Evolutionary conservation across 352 stramenopile genomes (phyloP), one percentile per base, ranked within the genome.

Genomic region (Phytophthora cactorum): DNA sequence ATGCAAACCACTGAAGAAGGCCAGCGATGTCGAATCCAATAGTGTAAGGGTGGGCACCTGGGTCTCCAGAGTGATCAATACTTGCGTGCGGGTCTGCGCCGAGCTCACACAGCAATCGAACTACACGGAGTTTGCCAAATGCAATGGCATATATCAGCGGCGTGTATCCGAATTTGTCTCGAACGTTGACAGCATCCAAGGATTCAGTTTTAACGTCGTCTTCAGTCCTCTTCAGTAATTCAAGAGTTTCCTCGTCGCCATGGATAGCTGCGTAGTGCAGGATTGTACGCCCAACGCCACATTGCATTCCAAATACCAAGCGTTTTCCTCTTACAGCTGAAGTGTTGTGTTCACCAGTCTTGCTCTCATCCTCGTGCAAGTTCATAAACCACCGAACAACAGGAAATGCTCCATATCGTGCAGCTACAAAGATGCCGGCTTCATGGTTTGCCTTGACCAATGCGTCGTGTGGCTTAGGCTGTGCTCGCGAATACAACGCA

Each of bases 61-160:
- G 55, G 17, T 87, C 78, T 9, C 44, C 63, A 5, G 79, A 82
- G 67, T 89, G 80, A 22, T 89, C 67, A 25, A 91, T 59, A 31
- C 38, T 67, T 22, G 72, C 17, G 15, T 70, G 65, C 0, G 64
- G 44, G 59, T 85, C 73, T 2, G 80, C 73, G 15, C 79, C 81
- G 38, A 72, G 46, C 1, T 77, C 29, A 15, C 72, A 54, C 3
- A 91, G 56, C 8, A 69, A 52, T 17, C 78, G 52, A 34, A 82
- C 63, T 9, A 68, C 47, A 11, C 51, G 57, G 1, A 91, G 22
- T 58, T 60, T 66, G 7, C 82, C 79, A 50, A 88, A 89, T 0
- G 65, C 81, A 57, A 86, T 83, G 2, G 82, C 78, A 27, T 89
- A 91, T 49, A 89, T 60, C 29, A 88, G 38, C 0, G 79, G 70